A percentile compares a stretch with the other conserved stretches of the same genome.
Conservation (phyloP, 2,329 filamentous ascomycete genomes). For the Fusarium nanum region DNA sequence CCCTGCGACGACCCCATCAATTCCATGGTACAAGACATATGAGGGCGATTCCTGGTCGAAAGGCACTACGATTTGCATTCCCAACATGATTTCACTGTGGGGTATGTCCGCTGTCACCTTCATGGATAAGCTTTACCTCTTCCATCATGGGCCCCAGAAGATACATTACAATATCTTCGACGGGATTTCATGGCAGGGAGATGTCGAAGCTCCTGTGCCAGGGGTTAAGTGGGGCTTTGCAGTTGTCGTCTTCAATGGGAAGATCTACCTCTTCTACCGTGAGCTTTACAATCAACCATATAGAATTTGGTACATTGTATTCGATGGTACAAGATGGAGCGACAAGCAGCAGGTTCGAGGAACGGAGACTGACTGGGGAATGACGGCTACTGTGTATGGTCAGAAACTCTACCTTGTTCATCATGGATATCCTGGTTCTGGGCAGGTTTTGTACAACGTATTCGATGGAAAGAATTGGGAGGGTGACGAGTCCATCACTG, state of each 20-base stretch:
- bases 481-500: neutral
- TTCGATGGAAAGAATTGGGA: neutral
- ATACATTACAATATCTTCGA: neutral
- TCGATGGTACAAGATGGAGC: neutral
- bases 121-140: neutral
- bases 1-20: neutral
- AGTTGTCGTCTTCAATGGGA: neutral
- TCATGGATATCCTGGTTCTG: neutral
- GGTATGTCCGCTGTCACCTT: neutral
- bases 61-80: neutral
- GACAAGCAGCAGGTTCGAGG: accelerated
- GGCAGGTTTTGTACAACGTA: neutral
- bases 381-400: neutral
- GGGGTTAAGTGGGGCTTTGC: neutral
- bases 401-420: neutral
- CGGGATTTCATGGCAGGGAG: neutral
- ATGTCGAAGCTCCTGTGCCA: neutral
- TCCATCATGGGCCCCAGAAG: neutral
- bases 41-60: accelerated
- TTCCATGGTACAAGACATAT: neutral
- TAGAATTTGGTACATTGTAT: accelerated
- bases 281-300: too few relatives aligned
- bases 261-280: neutral
- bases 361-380: too few relatives aligned
- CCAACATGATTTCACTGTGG: neutral